Conservation (phyloP, 2,329 filamentous ascomycete genomes). For the Botrytis fragariae region DNA sequence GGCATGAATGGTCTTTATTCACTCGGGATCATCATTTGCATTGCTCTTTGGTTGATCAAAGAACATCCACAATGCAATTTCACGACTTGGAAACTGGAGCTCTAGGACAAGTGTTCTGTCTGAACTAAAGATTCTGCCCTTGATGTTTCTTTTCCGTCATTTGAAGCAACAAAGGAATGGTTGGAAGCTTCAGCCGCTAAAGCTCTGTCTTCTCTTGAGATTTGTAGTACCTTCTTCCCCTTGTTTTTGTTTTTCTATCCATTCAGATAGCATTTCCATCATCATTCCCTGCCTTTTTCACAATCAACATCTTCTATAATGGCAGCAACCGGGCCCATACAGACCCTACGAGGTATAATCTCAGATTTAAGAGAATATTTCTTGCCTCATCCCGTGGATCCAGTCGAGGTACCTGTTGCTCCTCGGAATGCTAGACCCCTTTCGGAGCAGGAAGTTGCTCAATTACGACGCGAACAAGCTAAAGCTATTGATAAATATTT, state of each 20-base stretch:
- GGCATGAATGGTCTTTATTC: background rate
- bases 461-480: slow-evolving; percentile 14
- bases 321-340: background rate
- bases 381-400: background rate
- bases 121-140: background rate
- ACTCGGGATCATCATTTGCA: background rate
- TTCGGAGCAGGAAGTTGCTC: background rate
- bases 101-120: background rate
- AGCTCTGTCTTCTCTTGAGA: background rate
- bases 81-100: background rate
- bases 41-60: background rate
- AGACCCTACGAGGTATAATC: background rate
- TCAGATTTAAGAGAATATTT: slow-evolving; percentile 1
- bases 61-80: slow-evolving; percentile 5
- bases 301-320: slow-evolving; percentile 1
- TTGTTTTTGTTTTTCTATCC: slow-evolving; percentile 2
- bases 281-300: background rate
- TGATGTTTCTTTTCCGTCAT: background rate
- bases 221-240: background rate
- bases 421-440: background rate
- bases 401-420: background rate
- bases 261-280: slow-evolving; percentile 4
- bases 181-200: background rate
- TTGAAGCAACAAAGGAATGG: slow-evolving; percentile 7
- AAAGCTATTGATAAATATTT: slow-evolving; percentile 18